These are phyloP conservation scores for Hyaloscypha bicolor DNA, from an alignment of 495 filamentous ascomycete species.

Conservation along the genomic window DNA sequence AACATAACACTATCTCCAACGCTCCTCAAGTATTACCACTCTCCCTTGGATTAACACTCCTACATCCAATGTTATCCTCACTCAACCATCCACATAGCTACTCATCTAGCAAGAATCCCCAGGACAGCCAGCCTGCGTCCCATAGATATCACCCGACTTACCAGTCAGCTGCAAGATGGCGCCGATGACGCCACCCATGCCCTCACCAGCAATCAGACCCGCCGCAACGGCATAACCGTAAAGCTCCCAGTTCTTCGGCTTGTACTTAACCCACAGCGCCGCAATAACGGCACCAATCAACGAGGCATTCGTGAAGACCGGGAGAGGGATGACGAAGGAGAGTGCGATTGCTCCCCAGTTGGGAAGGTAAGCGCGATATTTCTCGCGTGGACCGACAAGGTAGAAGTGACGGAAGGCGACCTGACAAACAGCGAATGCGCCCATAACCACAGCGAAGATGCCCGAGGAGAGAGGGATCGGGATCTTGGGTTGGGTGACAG, in stretches of 20 bases:
- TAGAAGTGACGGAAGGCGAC: conserved; percentile 61
- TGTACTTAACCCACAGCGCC: conserved; percentile 60
- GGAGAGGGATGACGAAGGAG: conserved; percentile 62
- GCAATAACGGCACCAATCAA: conserved; percentile 59
- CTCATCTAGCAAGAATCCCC: conserved; percentile 35
- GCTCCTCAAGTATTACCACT: not conserved
- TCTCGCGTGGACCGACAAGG: conserved; percentile 54
- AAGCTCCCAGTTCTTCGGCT: conserved; percentile 55
- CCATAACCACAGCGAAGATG: conserved; percentile 58
- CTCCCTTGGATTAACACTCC: not conserved
- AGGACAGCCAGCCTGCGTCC: conserved; percentile 53
- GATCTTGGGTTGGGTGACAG: conserved; percentile 61
- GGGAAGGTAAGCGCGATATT: conserved; percentile 60
- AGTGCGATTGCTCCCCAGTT: conserved; percentile 70
- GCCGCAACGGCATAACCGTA: conserved; percentile 69
- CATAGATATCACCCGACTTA: conserved; percentile 48
- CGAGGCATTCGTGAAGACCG: conserved; percentile 58
- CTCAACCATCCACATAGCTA: not conserved
- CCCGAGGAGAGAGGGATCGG: conserved; percentile 57
- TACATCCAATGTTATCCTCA: not conserved
- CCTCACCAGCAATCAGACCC: conserved; percentile 69
- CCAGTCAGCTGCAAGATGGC: conserved; percentile 56
- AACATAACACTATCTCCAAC: not conserved
- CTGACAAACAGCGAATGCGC: conserved; percentile 47
- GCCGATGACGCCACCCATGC: conserved; percentile 64